These are phyloP conservation scores for Neodidymelliopsis sp. DNA, from an alignment of 2,329 filamentous ascomycete genomes.

Conservation along the genomic window DNA sequence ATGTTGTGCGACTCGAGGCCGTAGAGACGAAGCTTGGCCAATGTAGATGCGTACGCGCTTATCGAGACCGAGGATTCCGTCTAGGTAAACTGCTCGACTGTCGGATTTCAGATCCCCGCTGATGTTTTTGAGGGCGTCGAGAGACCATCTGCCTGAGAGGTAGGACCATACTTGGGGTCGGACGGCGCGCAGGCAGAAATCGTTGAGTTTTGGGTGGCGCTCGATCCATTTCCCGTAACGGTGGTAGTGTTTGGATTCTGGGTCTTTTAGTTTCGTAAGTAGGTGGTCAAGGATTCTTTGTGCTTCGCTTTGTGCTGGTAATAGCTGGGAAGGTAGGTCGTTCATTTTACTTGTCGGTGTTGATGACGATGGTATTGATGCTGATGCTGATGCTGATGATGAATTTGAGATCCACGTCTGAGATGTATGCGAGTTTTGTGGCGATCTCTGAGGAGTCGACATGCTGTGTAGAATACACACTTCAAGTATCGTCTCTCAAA, in stretches of 20 bases:
- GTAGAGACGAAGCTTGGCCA: constrained; percentile 41
- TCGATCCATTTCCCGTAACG: constrained; percentile 32
- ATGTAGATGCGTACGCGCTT: constrained; percentile 39
- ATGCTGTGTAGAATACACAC: neutral
- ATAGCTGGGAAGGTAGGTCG: constrained; percentile 11
- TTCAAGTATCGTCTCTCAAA: neutral
- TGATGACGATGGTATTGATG: neutral
- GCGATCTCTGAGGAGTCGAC: neutral
- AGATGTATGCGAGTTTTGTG: neutral
- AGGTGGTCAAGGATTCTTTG: constrained; percentile 32
- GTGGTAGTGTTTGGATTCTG: constrained; percentile 23
- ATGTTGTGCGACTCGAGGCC: constrained; percentile 39
- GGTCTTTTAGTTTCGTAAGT: constrained; percentile 23
- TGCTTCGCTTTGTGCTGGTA: constrained; percentile 34
- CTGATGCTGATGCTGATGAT: neutral
- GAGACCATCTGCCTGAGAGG: constrained; percentile 28
- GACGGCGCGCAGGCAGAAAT: constrained; percentile 29
- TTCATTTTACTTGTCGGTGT: constrained; percentile 17
- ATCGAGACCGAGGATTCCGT: constrained; percentile 36
- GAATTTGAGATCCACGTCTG: neutral
- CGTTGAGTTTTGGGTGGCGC: constrained; percentile 27
- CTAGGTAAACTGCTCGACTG: constrained; percentile 35
- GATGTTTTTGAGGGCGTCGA: constrained; percentile 33
- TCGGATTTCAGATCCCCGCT: constrained; percentile 35
- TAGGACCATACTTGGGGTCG: constrained; percentile 34